These are phyloP conservation scores for Psidium guajava DNA, from an alignment of 345 rosid species.

Conservation along the genomic window DNA sequence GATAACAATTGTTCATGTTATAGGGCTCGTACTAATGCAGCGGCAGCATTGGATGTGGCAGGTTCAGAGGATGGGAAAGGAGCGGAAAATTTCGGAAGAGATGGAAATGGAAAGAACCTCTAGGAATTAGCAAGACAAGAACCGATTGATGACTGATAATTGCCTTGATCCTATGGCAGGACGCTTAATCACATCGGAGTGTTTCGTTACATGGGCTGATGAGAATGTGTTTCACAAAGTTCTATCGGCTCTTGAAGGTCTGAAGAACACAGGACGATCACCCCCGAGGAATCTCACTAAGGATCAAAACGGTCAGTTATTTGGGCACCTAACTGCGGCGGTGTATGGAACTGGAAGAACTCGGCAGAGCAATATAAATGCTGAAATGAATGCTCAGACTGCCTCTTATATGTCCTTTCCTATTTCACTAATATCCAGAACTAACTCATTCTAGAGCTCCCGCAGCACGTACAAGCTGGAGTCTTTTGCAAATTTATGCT, in stretches of 20 bases:
- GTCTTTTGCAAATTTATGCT: neutral
- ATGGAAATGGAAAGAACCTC: neutral
- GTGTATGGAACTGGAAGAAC: neutral
- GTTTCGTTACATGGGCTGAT: neutral
- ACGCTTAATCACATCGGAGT: neutral
- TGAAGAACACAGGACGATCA: neutral
- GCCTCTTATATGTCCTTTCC: neutral
- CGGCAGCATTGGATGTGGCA: neutral
- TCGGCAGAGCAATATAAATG: neutral
- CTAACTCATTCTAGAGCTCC: neutral
- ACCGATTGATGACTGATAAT: neutral
- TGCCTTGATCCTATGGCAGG: neutral
- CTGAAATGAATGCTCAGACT: neutral
- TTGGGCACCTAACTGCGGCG: neutral
- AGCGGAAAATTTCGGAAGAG: neutral
- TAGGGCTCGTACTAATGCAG: neutral
- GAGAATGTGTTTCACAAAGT: neutral
- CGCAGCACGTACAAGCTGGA: neutral
- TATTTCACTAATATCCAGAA: neutral
- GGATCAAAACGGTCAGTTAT: neutral
- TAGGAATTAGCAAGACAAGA: neutral
- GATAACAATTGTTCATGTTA: neutral
- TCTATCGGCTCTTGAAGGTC: neutral
- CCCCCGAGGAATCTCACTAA: neutral
- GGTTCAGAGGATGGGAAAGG: neutral